A percentile compares a stretch with the other conserved stretches of the same genome.
These are phyloP conservation scores for Fomes fomentarius DNA, from an alignment of 1,284 basidiomycete genomes.

Conservation along the genomic window DNA sequence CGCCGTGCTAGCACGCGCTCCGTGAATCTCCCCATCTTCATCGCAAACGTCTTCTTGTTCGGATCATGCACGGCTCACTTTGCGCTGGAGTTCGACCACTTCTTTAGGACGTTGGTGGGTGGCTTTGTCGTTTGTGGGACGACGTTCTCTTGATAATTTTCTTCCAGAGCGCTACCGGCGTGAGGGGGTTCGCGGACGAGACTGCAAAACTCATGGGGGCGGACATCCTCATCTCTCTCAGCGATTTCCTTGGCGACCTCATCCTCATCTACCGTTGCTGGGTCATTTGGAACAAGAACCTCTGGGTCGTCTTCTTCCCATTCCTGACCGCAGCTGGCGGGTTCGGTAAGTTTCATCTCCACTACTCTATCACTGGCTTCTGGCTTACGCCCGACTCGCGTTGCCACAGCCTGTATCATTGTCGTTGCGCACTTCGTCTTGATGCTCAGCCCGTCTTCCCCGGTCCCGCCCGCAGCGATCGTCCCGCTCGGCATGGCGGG, in stretches of 20 bases:
- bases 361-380: too few species aligned
- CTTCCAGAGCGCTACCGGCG: slow-evolving; percentile 11
- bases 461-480: slow-evolving; percentile 2
- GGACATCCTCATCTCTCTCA: slow-evolving; percentile 39
- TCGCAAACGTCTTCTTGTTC: slow-evolving; percentile 30
- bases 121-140: too few species aligned
- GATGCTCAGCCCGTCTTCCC: background rate
- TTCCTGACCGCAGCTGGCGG: slow-evolving; percentile 34
- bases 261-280: slow-evolving; percentile 45
- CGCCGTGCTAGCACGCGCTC: slow-evolving; percentile 1
- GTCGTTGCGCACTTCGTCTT: slow-evolving; percentile 6
- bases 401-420: slow-evolving; percentile 10
- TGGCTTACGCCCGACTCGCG: too few species aligned
- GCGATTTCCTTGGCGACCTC: slow-evolving; percentile 40
- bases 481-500: slow-evolving; percentile 27
- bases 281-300: slow-evolving; percentile 37
- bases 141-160: background rate
- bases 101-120: slow-evolving; percentile 36
- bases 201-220: slow-evolving; percentile 32
- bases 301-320: slow-evolving; percentile 35
- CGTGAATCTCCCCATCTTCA: slow-evolving; percentile 9
- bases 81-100: slow-evolving; percentile 41
- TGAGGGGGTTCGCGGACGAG: slow-evolving; percentile 31
- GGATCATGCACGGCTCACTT: slow-evolving; percentile 40
- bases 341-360: slow-evolving; percentile 32